A percentile compares a stretch with the other conserved stretches of the same genome.
phyloP scores from a whole-genome alignment of 2,329 filamentous ascomycete species.

The Ophiostoma himal-ulmi region DNA sequence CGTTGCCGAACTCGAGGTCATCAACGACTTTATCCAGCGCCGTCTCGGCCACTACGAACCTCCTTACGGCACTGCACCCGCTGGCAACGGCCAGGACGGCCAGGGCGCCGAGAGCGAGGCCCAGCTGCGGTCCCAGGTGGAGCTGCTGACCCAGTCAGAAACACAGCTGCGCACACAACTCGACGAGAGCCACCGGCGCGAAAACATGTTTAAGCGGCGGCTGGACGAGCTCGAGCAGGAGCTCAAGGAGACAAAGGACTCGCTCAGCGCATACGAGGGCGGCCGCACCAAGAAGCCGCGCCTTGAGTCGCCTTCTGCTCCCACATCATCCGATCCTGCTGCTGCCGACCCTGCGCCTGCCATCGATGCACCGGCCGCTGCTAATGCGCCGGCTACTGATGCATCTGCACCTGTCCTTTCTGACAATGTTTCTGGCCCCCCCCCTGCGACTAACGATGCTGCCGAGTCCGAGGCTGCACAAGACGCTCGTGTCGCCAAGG shows the following conservation, averaged over 20 bases:
- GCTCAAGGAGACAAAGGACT: conserved; percentile 37
- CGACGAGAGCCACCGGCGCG: conserved; percentile 70
- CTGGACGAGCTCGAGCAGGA: conserved; percentile 71
- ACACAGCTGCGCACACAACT: conserved; percentile 56
- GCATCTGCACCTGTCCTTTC: background rate
- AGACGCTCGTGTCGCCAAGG: background rate
- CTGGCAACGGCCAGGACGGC: conserved; percentile 36
- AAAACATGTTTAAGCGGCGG: conserved; percentile 74
- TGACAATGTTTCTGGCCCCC: background rate
- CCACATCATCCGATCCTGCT: background rate
- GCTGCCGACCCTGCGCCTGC: conserved; percentile 8
- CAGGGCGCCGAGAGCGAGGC: conserved; percentile 37
- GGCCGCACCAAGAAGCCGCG: conserved; percentile 32
- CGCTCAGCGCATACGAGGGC: conserved; percentile 29
- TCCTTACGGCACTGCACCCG: conserved; percentile 51
- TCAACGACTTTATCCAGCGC: conserved; percentile 76
- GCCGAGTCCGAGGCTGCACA: background rate
- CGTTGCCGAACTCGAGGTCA: conserved; percentile 90
- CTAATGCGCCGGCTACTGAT: background rate
- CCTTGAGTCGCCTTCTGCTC: conserved; percentile 23
- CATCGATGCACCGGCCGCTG: background rate
- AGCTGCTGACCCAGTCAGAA: conserved; percentile 52
- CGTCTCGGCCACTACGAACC: conserved; percentile 64
- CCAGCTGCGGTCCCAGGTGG: conserved; percentile 45
- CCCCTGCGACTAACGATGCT: conserved; percentile 2